Evolutionary conservation across 2,329 filamentous ascomycete species (phyloP).

Genomic region (Furcasterigmium furcatum): DNA sequence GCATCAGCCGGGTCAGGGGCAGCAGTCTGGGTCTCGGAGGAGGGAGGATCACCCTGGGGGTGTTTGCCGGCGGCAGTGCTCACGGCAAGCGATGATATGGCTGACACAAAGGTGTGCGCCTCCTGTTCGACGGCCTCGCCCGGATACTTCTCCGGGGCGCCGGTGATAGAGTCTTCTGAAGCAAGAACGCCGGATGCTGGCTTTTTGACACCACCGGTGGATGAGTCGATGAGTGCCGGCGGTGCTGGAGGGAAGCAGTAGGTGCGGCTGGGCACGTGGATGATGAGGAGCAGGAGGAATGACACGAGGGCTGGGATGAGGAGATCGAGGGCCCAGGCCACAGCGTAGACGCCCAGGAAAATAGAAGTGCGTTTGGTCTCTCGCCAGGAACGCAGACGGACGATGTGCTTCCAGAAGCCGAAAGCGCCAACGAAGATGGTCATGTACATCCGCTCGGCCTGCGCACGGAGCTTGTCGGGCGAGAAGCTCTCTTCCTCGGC

Average conservation of each 20-base stretch:
- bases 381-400: conserved; percentile 74
- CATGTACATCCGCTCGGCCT: conserved; percentile 79
- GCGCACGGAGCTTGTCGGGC: conserved; percentile 76
- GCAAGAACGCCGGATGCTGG: conserved; percentile 73
- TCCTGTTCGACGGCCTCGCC: conserved; percentile 83
- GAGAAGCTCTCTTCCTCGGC: conserved; percentile 82
- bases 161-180: conserved; percentile 73
- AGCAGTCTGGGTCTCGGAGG: conserved; percentile 16
- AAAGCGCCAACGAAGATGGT: conserved; percentile 68
- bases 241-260: conserved; percentile 76
- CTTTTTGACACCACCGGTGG: conserved; percentile 72
- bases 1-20: conserved; percentile 48
- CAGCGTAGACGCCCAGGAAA: conserved; percentile 54
- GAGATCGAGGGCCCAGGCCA: conserved; percentile 73
- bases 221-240: conserved; percentile 65
- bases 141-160: conserved; percentile 78
- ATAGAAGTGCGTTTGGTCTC: conserved; percentile 65
- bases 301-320: conserved; percentile 58
- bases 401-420: conserved; percentile 68
- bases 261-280: conserved; percentile 58
- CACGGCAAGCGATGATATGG: conserved; percentile 65
- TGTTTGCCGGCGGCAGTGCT: conserved; percentile 76
- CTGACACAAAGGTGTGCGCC: conserved; percentile 75
- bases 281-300: conserved; percentile 62
- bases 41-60: conserved; percentile 57